Conservation (phyloP, 1,284 basidiomycete species). For the Apiotrichum laibachii region DNA sequence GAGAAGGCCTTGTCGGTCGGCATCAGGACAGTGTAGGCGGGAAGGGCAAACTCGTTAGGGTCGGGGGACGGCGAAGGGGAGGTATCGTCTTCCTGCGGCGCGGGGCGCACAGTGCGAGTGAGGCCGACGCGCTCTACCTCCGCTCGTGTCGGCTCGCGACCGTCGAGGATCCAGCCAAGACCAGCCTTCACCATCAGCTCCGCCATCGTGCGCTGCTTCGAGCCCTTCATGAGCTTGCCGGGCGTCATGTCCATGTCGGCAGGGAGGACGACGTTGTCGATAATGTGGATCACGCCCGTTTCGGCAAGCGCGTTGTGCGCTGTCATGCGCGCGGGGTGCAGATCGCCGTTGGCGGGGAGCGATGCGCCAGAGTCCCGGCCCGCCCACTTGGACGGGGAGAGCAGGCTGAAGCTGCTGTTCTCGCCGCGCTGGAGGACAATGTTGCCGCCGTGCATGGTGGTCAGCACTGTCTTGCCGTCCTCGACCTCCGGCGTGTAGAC, state of each 20-base stretch:
- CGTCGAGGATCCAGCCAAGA: slow-evolving; percentile 85
- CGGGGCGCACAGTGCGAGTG: slow-evolving; percentile 30
- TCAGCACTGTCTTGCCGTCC: slow-evolving; percentile 36
- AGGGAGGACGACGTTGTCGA: slow-evolving; percentile 81
- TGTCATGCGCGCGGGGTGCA: slow-evolving; percentile 38
- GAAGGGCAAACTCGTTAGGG: slow-evolving; percentile 37
- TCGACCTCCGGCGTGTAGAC: slow-evolving; percentile 63
- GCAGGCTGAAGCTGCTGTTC: slow-evolving; percentile 30
- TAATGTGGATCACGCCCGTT: slow-evolving; percentile 87
- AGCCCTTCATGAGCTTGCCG: slow-evolving; percentile 84
- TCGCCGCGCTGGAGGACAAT: slow-evolving; percentile 40
- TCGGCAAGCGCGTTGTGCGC: slow-evolving; percentile 64
- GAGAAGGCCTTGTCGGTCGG: slow-evolving; percentile 92
- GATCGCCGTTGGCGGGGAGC: slow-evolving; percentile 45
- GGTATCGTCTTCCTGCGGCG: slow-evolving; percentile 48
- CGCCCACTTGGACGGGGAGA: slow-evolving; percentile 40
- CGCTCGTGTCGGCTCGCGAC: slow-evolving; percentile 66
- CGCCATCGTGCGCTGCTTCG: slow-evolving; percentile 81
- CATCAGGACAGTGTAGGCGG: slow-evolving; percentile 73
- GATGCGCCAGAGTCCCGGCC: slow-evolving; percentile 52
- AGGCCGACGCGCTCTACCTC: slow-evolving; percentile 47
- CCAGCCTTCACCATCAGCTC: slow-evolving; percentile 78
- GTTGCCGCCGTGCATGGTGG: slow-evolving; percentile 51
- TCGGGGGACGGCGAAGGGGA: slow-evolving; percentile 3
- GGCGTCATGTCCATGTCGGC: slow-evolving; percentile 80